phyloP scores from a whole-genome alignment of 768 basidiomycete species.

The Boletus sp. region DNA sequence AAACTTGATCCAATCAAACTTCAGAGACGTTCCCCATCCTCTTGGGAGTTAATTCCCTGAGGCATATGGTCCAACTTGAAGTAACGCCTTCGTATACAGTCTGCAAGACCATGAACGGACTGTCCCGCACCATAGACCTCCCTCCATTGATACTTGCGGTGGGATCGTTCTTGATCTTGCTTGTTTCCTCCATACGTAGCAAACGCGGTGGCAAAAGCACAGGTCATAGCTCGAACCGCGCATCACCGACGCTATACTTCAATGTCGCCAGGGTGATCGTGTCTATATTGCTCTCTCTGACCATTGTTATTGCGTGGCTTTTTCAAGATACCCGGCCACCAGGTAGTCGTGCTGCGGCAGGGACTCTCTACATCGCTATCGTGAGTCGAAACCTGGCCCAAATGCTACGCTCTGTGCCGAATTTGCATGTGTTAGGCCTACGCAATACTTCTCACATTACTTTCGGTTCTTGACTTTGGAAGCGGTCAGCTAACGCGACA shows the following conservation, averaged over 20 bases:
- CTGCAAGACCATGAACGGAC: neutral
- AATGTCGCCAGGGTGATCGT: neutral
- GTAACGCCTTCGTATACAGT: neutral
- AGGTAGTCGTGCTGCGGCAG: neutral
- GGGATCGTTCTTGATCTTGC: slow-evolving; percentile 3
- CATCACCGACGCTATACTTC: neutral
- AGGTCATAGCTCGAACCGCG: neutral
- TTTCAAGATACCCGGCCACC: neutral
- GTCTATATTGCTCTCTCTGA: neutral
- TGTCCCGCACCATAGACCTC: neutral
- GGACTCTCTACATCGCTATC: neutral
- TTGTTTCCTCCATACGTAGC: neutral
- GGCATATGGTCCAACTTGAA: neutral
- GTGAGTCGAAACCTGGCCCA: neutral
- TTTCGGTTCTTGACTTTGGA: neutral
- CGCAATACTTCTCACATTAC: slow-evolving; percentile 3
- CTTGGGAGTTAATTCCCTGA: neutral
- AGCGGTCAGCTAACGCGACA: slow-evolving; percentile 15
- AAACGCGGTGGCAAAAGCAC: neutral
- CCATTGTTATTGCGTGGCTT: neutral
- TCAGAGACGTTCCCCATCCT: neutral
- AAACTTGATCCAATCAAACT: neutral
- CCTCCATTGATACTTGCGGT: neutral
- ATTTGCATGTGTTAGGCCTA: neutral
- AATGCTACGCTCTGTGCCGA: neutral